Conservation (phyloP, 768 basidiomycete species). For the Kwoniella europaea region DNA sequence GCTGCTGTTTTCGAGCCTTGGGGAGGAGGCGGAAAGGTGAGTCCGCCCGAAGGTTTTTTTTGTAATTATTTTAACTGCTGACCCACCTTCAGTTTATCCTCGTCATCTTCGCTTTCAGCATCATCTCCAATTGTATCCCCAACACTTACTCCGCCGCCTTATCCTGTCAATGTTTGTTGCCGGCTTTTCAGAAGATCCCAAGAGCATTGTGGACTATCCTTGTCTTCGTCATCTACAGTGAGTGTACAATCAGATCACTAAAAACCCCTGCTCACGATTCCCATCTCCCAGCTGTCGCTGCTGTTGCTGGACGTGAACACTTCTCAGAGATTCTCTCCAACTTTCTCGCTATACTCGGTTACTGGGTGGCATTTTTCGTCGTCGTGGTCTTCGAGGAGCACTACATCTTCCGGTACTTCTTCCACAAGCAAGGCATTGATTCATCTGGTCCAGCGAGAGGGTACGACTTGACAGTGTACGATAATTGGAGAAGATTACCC, state of each 20-base stretch:
- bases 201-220: constrained; percentile 63
- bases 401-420: constrained; percentile 61
- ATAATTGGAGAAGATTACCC: constrained; percentile 61
- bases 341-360: constrained; percentile 61
- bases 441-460: constrained; percentile 58
- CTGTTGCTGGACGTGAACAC: constrained; percentile 59
- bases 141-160: constrained; percentile 64
- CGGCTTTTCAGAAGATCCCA: constrained; percentile 61
- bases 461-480: constrained; percentile 65
- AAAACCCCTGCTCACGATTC: not conserved
- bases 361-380: constrained; percentile 64
- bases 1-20: constrained; percentile 62
- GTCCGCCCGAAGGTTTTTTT: not conserved
- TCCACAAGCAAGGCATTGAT: constrained; percentile 8
- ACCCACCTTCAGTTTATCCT: constrained; percentile 60
- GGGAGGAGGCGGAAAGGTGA: constrained; percentile 56
- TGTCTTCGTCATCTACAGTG: constrained; percentile 54
- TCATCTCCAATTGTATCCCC: constrained; percentile 60
- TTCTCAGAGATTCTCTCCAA: constrained; percentile 61
- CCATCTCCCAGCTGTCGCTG: constrained; percentile 26
- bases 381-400: constrained; percentile 63
- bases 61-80: not conserved
- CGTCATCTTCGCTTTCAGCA: constrained; percentile 61
- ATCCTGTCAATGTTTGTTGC: constrained; percentile 62
- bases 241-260: not conserved